phyloP scores from a whole-genome alignment of 1,284 basidiomycete genomes.

The Austroboletus niveus region DNA sequence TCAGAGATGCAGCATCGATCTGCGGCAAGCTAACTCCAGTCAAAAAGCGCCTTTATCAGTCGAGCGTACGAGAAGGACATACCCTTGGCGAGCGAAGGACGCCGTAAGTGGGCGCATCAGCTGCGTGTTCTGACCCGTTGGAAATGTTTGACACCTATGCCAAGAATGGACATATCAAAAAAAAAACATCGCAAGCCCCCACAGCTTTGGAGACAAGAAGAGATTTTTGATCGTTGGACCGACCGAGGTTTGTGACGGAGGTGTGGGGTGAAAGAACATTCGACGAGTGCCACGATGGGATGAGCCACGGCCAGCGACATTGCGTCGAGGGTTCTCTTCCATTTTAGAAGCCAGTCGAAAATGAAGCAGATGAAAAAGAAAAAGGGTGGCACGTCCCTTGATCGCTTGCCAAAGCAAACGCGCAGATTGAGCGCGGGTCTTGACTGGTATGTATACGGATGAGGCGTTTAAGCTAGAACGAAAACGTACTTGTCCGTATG shows the following conservation, averaged over 20 bases:
- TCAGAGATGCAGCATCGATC: slow-evolving; percentile 7
- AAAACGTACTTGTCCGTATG: background rate
- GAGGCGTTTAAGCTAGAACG: slow-evolving; percentile 11
- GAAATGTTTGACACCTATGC: slow-evolving; percentile 12
- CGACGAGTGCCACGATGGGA: slow-evolving; percentile 12
- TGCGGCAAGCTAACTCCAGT: slow-evolving; percentile 10
- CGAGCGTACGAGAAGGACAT: slow-evolving; percentile 12
- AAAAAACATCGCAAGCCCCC: background rate
- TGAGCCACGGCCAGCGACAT: slow-evolving; percentile 12
- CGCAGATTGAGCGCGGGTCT: slow-evolving; percentile 29
- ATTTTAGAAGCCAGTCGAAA: slow-evolving; percentile 31
- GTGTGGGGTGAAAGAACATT: slow-evolving; percentile 16
- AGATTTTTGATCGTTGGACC: background rate
- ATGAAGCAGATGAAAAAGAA: slow-evolving; percentile 32
- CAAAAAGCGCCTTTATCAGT: slow-evolving; percentile 17
- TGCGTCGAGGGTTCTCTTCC: slow-evolving; percentile 27
- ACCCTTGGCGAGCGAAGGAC: slow-evolving; percentile 18
- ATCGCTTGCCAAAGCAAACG: slow-evolving; percentile 23
- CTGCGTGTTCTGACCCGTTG: slow-evolving; percentile 27
- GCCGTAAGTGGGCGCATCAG: slow-evolving; percentile 35
- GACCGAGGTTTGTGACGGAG: background rate
- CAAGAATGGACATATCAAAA: slow-evolving; percentile 23
- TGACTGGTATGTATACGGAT: slow-evolving; percentile 3
- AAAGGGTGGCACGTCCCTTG: slow-evolving; percentile 31
- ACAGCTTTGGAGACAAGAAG: slow-evolving; percentile 7